A percentile compares a stretch with the other conserved stretches of the same genome.
Conservation (phyloP, 306 rosid species). For the Abrus pulchellus region DNA sequence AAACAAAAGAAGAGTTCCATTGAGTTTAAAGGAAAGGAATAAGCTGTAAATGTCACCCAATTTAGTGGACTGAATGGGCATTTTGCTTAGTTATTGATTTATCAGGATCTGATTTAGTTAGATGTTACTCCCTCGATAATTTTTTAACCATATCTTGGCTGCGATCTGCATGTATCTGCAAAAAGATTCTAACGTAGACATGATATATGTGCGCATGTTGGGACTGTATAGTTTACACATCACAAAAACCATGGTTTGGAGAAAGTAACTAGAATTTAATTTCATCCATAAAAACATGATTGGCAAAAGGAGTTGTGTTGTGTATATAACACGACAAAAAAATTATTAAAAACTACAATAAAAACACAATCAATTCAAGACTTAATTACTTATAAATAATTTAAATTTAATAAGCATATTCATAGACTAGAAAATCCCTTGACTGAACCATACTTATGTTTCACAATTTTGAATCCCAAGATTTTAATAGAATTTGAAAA, state of each 20-base stretch:
- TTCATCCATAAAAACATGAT: neutral
- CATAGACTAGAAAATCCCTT: neutral
- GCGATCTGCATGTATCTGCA: neutral
- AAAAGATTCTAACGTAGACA: neutral
- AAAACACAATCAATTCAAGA: neutral
- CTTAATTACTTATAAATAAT: neutral
- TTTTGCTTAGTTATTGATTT: neutral
- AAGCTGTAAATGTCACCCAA: conserved; percentile 7
- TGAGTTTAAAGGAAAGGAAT: neutral
- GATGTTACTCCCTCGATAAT: neutral
- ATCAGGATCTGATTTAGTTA: neutral
- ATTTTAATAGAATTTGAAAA: too few relatives aligned
- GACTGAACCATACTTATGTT: neutral
- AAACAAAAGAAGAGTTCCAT: neutral
- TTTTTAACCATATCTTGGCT: conserved; percentile 9
- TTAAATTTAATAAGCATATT: neutral
- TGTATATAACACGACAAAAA: neutral
- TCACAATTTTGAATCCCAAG: neutral
- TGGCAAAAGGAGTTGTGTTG: neutral
- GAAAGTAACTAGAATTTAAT: neutral
- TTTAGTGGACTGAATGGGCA: neutral
- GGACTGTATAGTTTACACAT: neutral
- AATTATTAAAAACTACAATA: neutral
- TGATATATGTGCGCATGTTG: neutral
- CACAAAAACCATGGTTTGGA: neutral